These are phyloP conservation scores for Mycena maculata DNA, from an alignment of 768 basidiomycete species.

Conservation along the genomic window DNA sequence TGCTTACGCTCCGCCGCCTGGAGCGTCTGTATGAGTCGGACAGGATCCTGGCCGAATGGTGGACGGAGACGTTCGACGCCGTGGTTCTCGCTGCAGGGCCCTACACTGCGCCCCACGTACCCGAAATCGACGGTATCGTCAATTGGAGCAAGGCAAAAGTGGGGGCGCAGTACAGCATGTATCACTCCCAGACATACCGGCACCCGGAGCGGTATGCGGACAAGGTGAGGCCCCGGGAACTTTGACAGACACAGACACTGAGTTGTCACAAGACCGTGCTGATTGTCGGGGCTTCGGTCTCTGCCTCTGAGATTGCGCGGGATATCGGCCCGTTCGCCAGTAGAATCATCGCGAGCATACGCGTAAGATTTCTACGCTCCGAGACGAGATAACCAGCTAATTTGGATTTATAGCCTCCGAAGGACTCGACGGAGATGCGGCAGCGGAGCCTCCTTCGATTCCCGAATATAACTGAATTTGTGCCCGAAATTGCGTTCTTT, in stretches of 20 bases:
- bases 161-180: constrained; percentile 9
- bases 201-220: constrained; percentile 23
- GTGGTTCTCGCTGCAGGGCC: constrained; percentile 21
- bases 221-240: constrained; percentile 34
- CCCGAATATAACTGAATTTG: constrained; percentile 42
- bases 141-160: constrained; percentile 30
- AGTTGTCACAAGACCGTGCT: constrained; percentile 25
- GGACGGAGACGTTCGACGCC: constrained; percentile 28
- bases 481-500: constrained; percentile 39
- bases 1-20: constrained; percentile 25
- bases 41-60: constrained; percentile 24
- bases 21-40: constrained; percentile 22
- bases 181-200: constrained; percentile 26
- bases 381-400: not conserved
- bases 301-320: constrained; percentile 37
- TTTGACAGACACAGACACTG: not conserved
- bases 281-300: constrained; percentile 34
- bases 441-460: constrained; percentile 38
- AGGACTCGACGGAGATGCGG: not conserved
- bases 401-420: constrained; percentile 32
- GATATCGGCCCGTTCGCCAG: constrained; percentile 33
- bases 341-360: constrained; percentile 33
- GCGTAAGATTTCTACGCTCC: constrained; percentile 25
- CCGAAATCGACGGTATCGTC: constrained; percentile 27
- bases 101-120: constrained; percentile 19